Conservation (phyloP, 2,329 filamentous ascomycete species). For the Chaetomium olivaceum region DNA sequence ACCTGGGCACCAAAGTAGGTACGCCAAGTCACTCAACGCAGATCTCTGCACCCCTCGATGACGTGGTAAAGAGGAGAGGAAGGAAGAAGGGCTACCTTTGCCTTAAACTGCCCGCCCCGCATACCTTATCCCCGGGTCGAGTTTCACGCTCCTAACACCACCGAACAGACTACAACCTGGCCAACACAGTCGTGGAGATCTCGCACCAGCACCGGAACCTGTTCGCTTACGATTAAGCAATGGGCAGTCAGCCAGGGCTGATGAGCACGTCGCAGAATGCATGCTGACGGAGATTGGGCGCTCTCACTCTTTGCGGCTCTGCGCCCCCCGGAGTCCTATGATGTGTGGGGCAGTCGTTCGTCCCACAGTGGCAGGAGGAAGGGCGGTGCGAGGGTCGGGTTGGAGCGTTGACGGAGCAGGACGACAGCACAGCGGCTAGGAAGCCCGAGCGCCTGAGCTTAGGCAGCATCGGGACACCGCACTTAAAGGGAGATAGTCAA, state of each 20-base stretch:
- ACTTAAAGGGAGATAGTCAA: no score
- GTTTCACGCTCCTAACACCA: not conserved
- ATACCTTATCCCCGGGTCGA: no score
- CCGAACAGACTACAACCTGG: constrained; percentile 68
- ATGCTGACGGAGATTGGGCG: not conserved
- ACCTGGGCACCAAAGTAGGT: constrained; percentile 71
- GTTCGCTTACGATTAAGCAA: constrained; percentile 63
- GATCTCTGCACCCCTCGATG: not conserved
- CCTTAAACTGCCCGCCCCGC: no score
- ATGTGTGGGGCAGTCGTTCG: no score
- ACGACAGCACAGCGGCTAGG: not conserved
- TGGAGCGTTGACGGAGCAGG: not conserved
- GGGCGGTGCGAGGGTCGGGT: no score
- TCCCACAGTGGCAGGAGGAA: no score
- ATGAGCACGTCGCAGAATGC: not conserved
- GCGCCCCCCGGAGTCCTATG: not conserved
- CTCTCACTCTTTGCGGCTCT: not conserved
- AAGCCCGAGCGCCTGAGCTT: no score
- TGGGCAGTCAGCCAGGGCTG: not conserved
- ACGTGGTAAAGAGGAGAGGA: not conserved
- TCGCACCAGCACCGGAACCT: constrained; percentile 80
- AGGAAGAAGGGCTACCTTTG: no score
- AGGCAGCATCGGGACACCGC: no score
- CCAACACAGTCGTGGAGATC: constrained; percentile 78
- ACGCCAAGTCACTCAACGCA: constrained; percentile 41